Percentiles rank a stretch among this genome's conserved stretches.
phyloP scores from a whole-genome alignment of 768 basidiomycete species.

The Tephrocybe sp. region DNA sequence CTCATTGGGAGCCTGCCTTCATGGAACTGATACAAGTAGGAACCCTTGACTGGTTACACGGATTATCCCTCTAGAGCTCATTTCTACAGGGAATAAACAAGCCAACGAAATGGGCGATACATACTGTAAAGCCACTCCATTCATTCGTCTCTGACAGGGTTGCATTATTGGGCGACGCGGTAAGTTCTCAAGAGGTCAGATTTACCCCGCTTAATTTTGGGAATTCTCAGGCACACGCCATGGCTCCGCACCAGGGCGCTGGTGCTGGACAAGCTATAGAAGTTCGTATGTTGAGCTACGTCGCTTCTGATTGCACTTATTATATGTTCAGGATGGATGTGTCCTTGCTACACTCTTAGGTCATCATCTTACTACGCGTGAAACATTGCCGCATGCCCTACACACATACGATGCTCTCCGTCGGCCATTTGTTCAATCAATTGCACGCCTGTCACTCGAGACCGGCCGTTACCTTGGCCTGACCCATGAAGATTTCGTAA shows the following conservation, averaged over 20 bases:
- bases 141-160: conserved; percentile 38
- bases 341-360: conserved; percentile 31
- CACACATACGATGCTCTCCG: conserved; percentile 34
- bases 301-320: background rate
- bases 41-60: background rate
- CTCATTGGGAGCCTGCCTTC: conserved; percentile 38
- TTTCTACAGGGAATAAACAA: conserved; percentile 7
- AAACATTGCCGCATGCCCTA: conserved; percentile 24
- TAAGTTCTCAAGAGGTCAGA: too few species aligned
- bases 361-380: conserved; percentile 11
- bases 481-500: conserved; percentile 17
- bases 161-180: conserved; percentile 50
- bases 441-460: conserved; percentile 20
- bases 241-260: conserved; percentile 47
- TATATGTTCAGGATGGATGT: conserved; percentile 35
- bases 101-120: conserved; percentile 41
- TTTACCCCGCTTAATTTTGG: too few species aligned
- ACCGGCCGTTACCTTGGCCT: conserved; percentile 18
- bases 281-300: conserved; percentile 17
- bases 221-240: conserved; percentile 44
- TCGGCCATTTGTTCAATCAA: conserved; percentile 33
- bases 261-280: conserved; percentile 52
- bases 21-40: conserved; percentile 27
- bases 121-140: conserved; percentile 38
- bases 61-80: background rate